phyloP scores from a whole-genome alignment of 1,284 basidiomycete genomes.

The Trichosporon coremiiforme region DNA sequence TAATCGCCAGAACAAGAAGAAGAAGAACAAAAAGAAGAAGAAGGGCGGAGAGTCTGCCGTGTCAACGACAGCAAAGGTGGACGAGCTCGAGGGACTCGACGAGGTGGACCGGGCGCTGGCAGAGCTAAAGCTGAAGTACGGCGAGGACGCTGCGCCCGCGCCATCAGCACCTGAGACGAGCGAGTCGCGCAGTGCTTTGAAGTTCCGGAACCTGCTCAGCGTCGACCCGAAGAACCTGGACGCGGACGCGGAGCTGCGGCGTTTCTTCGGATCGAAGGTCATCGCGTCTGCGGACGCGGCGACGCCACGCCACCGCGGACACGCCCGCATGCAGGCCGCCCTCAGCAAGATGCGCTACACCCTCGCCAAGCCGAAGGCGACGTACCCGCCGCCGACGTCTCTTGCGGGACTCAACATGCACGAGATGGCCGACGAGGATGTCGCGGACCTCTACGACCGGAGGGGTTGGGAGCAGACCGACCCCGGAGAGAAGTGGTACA shows the following conservation, averaged over 20 bases:
- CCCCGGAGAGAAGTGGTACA: constrained; percentile 75
- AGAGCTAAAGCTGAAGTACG: constrained; percentile 71
- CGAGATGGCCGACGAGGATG: constrained; percentile 63
- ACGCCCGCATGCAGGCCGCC: constrained; percentile 36
- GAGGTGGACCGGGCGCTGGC: constrained; percentile 80
- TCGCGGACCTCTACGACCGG: constrained; percentile 57
- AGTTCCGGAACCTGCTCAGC: constrained; percentile 64
- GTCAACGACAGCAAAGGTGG: constrained; percentile 27
- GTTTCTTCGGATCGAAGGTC: constrained; percentile 88
- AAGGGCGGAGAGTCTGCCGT: constrained; percentile 28
- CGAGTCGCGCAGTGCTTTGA: constrained; percentile 32
- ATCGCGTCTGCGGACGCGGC: constrained; percentile 41
- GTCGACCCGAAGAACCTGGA: constrained; percentile 79
- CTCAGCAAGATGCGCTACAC: constrained; percentile 46
- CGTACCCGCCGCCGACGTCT: constrained; percentile 57
- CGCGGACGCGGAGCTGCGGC: constrained; percentile 80
- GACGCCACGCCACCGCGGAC: constrained; percentile 33
- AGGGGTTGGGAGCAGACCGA: constrained; percentile 58
- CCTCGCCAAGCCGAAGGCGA: constrained; percentile 52
- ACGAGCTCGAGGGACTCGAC: constrained; percentile 62
- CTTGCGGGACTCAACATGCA: constrained; percentile 67
- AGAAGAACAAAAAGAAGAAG: constrained; percentile 52
- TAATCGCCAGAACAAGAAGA: constrained; percentile 55
- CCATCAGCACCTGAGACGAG: constrained; percentile 20
- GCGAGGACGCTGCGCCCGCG: constrained; percentile 30